Evolutionary conservation across 202 grass and related monocot species (phyloP), one percentile per base, ranked within the genome.

Genomic region (Digitaria exilis): DNA sequence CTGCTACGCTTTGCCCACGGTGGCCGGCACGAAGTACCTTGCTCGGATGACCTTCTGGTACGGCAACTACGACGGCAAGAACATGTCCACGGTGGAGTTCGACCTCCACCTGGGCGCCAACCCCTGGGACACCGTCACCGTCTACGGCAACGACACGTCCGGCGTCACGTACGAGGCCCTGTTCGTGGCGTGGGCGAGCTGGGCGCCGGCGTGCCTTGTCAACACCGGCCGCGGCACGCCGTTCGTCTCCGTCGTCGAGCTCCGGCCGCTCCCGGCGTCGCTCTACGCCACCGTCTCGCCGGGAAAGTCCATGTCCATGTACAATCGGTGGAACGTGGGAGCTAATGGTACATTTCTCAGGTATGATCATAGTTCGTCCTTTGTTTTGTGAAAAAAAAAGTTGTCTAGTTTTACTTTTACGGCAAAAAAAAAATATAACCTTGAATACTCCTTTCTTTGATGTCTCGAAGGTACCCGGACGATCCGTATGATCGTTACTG

Each of bases 81-180:
- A 84, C 32, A 19, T 4, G 18, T 21, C 50, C 0, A 2, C 18
- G 5, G 5, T 21, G 17, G 18, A 52, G 5, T 52, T 88, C 21
- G 86, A 88, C 45, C 41, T 88, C 37, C 18, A 88, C 65, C 52
- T 88, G 2, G 86, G 86, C 2, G 2, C 19, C 17, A 39, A 78
- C 75, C 15, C 1, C 72, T 75, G 72, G 72, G 13, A 0, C 22
- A 78, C 21, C 16, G 37, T 39, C 37, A 39, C 37, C 37, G 37
- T 39, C 7, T 7, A 39, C 37, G 37, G 37, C 37, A 39, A 39
- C 37, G 37, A 39, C 37, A 7, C 16, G 48, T 18, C n/a, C n/a
- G 3, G 5, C 16, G 1, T 18, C 48, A 4, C 3, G 48, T 8
- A n/a, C 22, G 48, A 50, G 48, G 48, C 50, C 18, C 5, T 52